These are phyloP conservation scores for Kickxella alabastrina DNA, from an alignment of 192 early-diverging fungal genomes.

Conservation along the genomic window DNA sequence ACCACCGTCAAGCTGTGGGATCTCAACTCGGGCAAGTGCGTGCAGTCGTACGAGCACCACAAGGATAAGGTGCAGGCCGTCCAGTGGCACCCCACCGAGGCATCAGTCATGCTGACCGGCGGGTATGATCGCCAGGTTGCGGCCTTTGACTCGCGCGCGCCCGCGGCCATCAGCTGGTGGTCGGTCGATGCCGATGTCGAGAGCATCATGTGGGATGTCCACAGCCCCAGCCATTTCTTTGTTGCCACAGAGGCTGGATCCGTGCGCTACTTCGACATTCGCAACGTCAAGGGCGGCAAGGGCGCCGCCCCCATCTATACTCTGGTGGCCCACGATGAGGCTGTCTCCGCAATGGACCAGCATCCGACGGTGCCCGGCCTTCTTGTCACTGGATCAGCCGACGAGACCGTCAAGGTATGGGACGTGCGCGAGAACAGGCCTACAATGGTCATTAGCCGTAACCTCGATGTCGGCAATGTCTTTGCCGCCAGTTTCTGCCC, in stretches of 20 bases:
- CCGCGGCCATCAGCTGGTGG: slow-evolving; percentile 66
- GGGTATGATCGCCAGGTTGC: slow-evolving; percentile 86
- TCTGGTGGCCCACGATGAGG: slow-evolving; percentile 88
- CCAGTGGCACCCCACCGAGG: slow-evolving; percentile 85
- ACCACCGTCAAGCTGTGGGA: slow-evolving; percentile 99
- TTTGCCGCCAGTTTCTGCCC: slow-evolving; percentile 86
- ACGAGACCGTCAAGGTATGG: slow-evolving; percentile 95
- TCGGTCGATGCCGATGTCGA: slow-evolving; percentile 83
- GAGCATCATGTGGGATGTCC: slow-evolving; percentile 86
- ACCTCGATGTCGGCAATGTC: slow-evolving; percentile 79
- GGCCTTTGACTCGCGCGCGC: slow-evolving; percentile 90
- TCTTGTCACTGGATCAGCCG: slow-evolving; percentile 87
- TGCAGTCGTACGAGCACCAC: slow-evolving; percentile 82
- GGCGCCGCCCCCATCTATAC: slow-evolving; percentile 68
- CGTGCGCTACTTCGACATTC: slow-evolving; percentile 85
- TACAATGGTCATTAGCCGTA: slow-evolving; percentile 79
- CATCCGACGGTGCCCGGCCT: slow-evolving; percentile 72
- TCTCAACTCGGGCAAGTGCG: slow-evolving; percentile 64
- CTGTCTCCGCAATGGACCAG: slow-evolving; percentile 85
- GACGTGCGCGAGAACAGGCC: slow-evolving; percentile 68
- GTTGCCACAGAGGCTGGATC: slow-evolving; percentile 89
- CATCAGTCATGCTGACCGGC: slow-evolving; percentile 84
- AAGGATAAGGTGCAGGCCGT: slow-evolving; percentile 87
- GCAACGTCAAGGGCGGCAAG: slow-evolving; percentile 34
- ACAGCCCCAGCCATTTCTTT: slow-evolving; percentile 71